These are phyloP conservation scores for Coelastrella sp. DNA, from an alignment of 139 green algal genomes.

Conservation along the genomic window DNA sequence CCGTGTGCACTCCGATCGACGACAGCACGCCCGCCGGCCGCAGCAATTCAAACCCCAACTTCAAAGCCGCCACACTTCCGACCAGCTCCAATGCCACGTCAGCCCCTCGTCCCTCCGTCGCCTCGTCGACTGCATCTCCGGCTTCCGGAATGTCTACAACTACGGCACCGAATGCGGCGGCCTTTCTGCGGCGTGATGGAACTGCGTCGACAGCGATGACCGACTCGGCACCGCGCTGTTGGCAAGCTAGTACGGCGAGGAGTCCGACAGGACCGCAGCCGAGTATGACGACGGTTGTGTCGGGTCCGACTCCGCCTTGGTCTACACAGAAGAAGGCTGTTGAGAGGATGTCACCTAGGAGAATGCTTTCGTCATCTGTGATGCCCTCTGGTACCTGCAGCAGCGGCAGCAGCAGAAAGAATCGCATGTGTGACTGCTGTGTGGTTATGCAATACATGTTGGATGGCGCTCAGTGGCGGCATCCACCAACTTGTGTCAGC, in stretches of 20 bases:
- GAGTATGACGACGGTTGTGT: constrained; percentile 69
- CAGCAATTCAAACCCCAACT: constrained; percentile 69
- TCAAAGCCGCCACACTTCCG: constrained; percentile 23
- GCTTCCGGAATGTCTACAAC: constrained; percentile 41
- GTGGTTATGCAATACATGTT: background rate
- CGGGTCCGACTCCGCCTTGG: constrained; percentile 47
- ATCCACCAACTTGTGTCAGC: too few relatives aligned
- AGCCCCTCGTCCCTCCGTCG: constrained; percentile 61
- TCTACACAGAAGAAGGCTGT: constrained; percentile 68
- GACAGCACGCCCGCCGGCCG: constrained; percentile 64
- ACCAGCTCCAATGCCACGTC: constrained; percentile 75
- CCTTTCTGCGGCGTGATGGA: constrained; percentile 68
- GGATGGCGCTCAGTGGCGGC: background rate
- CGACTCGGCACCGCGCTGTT: background rate
- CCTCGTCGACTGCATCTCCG: constrained; percentile 15
- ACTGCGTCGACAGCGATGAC: constrained; percentile 76
- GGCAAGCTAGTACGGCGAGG: constrained; percentile 68
- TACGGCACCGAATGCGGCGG: constrained; percentile 57
- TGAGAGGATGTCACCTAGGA: constrained; percentile 68
- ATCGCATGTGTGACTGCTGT: too few relatives aligned
- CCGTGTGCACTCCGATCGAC: constrained; percentile 65
- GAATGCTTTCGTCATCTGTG: constrained; percentile 64
- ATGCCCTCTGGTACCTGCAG: constrained; percentile 58
- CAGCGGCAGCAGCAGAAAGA: background rate
- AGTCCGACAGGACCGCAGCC: constrained; percentile 82